A percentile compares a stretch with the other conserved stretches of the same genome.
Evolutionary conservation across 1,284 basidiomycete genomes (phyloP).

Genomic region (Mycena citricolor): DNA sequence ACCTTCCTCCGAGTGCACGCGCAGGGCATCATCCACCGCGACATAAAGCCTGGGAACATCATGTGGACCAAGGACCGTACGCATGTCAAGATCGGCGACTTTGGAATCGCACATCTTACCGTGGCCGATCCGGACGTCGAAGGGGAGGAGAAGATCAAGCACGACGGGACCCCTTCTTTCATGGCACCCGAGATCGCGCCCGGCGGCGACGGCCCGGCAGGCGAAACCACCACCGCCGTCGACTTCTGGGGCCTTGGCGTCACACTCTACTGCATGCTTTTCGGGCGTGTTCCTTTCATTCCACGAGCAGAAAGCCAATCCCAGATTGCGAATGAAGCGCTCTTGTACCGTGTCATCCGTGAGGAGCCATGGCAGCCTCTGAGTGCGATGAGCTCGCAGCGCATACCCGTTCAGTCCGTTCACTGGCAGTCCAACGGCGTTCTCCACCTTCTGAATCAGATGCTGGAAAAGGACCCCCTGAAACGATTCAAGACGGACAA

Average conservation of each 20-base stretch:
- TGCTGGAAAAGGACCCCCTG: slow-evolving; percentile 83
- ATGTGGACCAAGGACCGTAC: slow-evolving; percentile 83
- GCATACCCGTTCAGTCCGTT: slow-evolving; percentile 42
- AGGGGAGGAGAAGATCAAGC: slow-evolving; percentile 81
- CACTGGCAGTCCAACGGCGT: slow-evolving; percentile 10
- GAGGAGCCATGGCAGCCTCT: slow-evolving; percentile 64
- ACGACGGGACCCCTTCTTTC: slow-evolving; percentile 97
- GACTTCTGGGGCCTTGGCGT: slow-evolving; percentile 99
- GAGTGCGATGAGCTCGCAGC: slow-evolving; percentile 73
- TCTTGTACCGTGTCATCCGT: slow-evolving; percentile 84
- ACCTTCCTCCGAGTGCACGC: slow-evolving; percentile 70
- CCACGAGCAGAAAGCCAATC: slow-evolving; percentile 43
- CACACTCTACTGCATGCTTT: slow-evolving; percentile 93
- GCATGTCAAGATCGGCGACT: slow-evolving; percentile 96
- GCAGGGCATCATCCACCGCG: slow-evolving; percentile 98
- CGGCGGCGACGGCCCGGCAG: slow-evolving; percentile 50
- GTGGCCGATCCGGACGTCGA: slow-evolving; percentile 69
- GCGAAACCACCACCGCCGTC: slow-evolving; percentile 89
- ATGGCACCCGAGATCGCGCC: slow-evolving; percentile 94
- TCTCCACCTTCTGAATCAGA: slow-evolving; percentile 61
- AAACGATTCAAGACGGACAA: slow-evolving; percentile 81
- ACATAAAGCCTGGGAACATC: slow-evolving; percentile 98
- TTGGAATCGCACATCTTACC: slow-evolving; percentile 96
- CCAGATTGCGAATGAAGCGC: slow-evolving; percentile 62
- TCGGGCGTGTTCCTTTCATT: slow-evolving; percentile 77